Conservation (phyloP, 441 rosid species). For the Syzygium syzygioides region DNA sequence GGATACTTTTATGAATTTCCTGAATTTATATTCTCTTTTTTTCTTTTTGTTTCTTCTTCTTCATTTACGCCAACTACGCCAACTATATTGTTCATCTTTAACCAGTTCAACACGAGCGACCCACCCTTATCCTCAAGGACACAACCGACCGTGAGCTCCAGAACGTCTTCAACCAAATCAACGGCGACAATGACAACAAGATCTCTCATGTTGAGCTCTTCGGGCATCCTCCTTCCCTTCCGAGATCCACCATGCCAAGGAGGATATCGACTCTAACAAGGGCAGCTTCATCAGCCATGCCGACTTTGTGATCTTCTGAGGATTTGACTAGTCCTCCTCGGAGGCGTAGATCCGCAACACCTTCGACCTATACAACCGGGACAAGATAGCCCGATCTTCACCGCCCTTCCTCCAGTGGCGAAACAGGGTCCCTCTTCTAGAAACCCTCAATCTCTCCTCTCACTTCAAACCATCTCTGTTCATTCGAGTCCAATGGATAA, state of each 20-base stretch:
- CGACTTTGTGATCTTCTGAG: neutral
- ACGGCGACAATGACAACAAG: neutral
- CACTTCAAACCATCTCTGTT: slow-evolving; percentile 40
- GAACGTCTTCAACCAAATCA: neutral
- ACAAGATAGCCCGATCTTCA: no score
- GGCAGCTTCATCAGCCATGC: neutral
- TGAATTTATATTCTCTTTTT: neutral
- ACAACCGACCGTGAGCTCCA: neutral
- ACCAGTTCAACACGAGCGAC: neutral
- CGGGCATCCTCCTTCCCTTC: neutral
- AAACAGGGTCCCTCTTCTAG: slow-evolving; percentile 36
- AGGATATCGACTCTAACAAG: neutral
- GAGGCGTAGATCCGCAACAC: neutral
- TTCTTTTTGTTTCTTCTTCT: neutral
- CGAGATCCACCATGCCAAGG: neutral
- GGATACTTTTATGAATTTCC: neutral
- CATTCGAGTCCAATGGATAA: slow-evolving; percentile 42
- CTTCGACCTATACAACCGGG: neutral
- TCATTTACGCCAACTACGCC: neutral
- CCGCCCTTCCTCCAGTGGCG: slow-evolving; percentile 31
- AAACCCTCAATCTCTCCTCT: slow-evolving; percentile 31
- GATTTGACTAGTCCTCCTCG: neutral
- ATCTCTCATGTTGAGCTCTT: neutral
- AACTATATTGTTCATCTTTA: neutral
- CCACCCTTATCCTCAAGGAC: neutral